Conservation (phyloP, 495 filamentous ascomycete species). For the Penicillium cataractarum region DNA sequence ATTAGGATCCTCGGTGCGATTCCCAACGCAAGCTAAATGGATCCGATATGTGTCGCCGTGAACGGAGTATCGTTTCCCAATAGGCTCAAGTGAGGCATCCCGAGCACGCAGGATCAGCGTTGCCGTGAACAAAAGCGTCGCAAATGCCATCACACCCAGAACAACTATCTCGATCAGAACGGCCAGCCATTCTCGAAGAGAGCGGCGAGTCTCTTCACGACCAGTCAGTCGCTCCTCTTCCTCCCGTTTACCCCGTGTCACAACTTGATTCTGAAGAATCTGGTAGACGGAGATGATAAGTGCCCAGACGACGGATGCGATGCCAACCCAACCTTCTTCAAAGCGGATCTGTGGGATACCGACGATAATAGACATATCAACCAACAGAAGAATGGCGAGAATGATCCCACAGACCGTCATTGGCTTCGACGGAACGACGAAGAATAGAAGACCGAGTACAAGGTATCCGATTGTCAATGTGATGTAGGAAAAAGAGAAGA, state of each 20-base stretch:
- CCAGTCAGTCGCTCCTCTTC: conserved; percentile 94
- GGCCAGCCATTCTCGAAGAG: conserved; percentile 78
- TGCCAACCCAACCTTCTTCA: conserved; percentile 90
- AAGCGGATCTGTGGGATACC: conserved; percentile 69
- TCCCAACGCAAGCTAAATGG: conserved; percentile 82
- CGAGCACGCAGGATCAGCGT: conserved; percentile 77
- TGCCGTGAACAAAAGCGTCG: conserved; percentile 71
- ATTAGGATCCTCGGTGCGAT: conserved; percentile 50
- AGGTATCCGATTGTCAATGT: conserved; percentile 74
- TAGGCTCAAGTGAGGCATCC: conserved; percentile 70
- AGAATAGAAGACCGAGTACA: conserved; percentile 80
- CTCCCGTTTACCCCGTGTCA: conserved; percentile 86
- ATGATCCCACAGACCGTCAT: conserved; percentile 70
- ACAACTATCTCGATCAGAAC: conserved; percentile 77
- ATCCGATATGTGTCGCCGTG: conserved; percentile 81
- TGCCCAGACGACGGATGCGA: conserved; percentile 81
- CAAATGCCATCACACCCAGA: conserved; percentile 64
- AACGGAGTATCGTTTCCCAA: conserved; percentile 75
- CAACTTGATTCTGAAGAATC: conserved; percentile 66
- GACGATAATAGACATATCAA: conserved; percentile 78
- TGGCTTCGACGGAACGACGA: conserved; percentile 75
- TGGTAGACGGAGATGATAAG: conserved; percentile 65
- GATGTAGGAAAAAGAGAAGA: conserved; percentile 82
- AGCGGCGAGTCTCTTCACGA: conserved; percentile 81
- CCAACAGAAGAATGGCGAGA: conserved; percentile 69